Conservation (phyloP, 1,139 yeast genomes). For the Petasospora rhodanensis region DNA sequence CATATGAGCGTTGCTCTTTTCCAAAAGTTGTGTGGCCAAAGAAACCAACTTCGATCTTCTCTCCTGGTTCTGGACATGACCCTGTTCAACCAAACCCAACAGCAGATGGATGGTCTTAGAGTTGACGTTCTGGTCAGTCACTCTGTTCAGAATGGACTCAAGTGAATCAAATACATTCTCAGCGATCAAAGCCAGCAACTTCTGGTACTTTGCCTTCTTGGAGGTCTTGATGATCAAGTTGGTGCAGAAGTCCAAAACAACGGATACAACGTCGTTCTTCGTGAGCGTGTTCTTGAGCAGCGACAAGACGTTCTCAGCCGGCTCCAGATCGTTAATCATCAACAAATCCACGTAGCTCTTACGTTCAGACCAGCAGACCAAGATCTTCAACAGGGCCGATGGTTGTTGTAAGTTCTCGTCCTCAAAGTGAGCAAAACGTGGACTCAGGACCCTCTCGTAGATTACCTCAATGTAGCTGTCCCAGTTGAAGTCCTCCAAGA, state of each 20-base stretch:
- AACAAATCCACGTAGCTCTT: conserved; percentile 48
- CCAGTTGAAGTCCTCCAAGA: conserved; percentile 57
- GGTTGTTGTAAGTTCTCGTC: conserved; percentile 79
- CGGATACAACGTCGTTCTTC: conserved; percentile 60
- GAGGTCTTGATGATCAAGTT: conserved; percentile 40
- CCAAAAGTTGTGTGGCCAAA: conserved; percentile 59
- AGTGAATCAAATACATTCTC: conserved; percentile 49
- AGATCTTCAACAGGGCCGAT: conserved; percentile 69
- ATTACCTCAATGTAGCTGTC: conserved; percentile 45
- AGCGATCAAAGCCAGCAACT: conserved; percentile 51
- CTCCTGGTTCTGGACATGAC: conserved; percentile 53
- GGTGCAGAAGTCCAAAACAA: conserved; percentile 54
- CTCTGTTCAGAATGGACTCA: conserved; percentile 42
- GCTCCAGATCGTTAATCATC: conserved; percentile 50
- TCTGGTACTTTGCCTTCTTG: conserved; percentile 40
- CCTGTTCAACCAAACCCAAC: conserved; percentile 53
- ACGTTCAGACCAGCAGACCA: conserved; percentile 57
- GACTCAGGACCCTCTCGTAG: conserved; percentile 51
- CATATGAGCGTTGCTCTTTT: conserved; percentile 55
- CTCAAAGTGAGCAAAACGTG: conserved; percentile 65
- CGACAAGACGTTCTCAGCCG: conserved; percentile 52
- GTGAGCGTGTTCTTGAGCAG: conserved; percentile 51
- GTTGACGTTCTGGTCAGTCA: conserved; percentile 46
- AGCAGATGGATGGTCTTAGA: conserved; percentile 49
- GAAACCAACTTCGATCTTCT: conserved; percentile 51